Base-by-base conservation (phyloP, 140 eudicot genomes). In the Bidens hawaiensis region DNA sequence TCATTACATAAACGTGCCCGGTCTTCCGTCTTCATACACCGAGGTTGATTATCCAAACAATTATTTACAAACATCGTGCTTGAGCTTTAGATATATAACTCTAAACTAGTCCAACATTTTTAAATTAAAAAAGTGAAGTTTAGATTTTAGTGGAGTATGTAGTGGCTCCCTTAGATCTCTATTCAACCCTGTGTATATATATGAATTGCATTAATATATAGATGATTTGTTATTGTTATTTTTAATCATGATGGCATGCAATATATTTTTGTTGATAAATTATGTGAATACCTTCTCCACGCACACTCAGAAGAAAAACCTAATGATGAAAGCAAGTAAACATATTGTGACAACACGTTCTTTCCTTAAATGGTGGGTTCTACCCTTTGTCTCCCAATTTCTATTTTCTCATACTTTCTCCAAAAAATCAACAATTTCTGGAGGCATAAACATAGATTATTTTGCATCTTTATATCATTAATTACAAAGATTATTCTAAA, bases 301-400 rank as follows among this genome's bases (percentile, higher is more conserved):
- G 14, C 71, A 36, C 76, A 40, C 70, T 68, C 64, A 45, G 13
- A 56, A 48, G 47, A 4, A 63, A 70, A 70, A 70, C 84, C 72
- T 75, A 79, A 75, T 75, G 61, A 79, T 79, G 81, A 76, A 67
- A 75, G 78, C 75, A 60, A 65, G 67, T 21, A 52, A 48, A 70
- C 64, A 64, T 74, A 30, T 61, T 45, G 76, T 67, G 71, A 66
- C 69, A 56, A 24, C 33, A 59, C 65, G 72, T 68, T 53, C 64
- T 40, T 38, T 69, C 52, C 60, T 71, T 62, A 55, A 78, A 55
- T 45, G 78, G 84, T 64, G 81, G 71, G 84, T 51, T 57, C 80
- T 70, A 64, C 75, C 25, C 31, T 21, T 69, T 69, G 70, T 74
- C 74, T 33, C 75, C 56, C 69, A 58, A 66, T 52, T 65, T 26